Conservation (phyloP, 768 basidiomycete species). For the Neoboletus subvelutipes region DNA sequence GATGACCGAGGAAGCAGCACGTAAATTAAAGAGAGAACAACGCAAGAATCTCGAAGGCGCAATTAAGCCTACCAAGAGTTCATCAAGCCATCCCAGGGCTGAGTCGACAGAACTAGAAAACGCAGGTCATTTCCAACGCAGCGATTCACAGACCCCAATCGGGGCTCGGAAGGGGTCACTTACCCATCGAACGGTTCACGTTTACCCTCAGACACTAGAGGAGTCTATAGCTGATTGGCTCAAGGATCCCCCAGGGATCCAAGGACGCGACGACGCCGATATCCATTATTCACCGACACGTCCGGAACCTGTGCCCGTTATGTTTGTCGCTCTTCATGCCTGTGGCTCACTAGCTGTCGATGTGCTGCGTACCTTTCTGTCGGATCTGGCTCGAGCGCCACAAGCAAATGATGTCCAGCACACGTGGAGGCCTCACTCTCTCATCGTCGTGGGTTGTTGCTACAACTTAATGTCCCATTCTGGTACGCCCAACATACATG, state of each 20-base stretch:
- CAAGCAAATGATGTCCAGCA: not conserved
- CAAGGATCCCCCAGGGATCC: slow-evolving; percentile 10
- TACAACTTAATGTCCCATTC: slow-evolving; percentile 65
- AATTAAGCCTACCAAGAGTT: not conserved
- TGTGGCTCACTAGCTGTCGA: slow-evolving; percentile 74
- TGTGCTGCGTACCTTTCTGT: slow-evolving; percentile 55
- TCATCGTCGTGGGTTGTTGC: slow-evolving; percentile 74
- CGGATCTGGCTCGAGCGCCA: slow-evolving; percentile 19
- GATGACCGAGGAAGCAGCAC: slow-evolving; percentile 29
- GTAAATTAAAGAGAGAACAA: slow-evolving; percentile 15
- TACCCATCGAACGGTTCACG: slow-evolving; percentile 54
- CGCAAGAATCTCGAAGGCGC: slow-evolving; percentile 3
- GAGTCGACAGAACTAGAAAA: not conserved
- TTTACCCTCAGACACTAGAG: slow-evolving; percentile 49
- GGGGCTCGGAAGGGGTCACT: slow-evolving; percentile 37
- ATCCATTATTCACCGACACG: not conserved
- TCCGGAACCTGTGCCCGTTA: slow-evolving; percentile 40
- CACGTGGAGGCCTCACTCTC: slow-evolving; percentile 50
- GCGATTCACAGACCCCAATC: not conserved
- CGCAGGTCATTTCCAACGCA: not conserved
- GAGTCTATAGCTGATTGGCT: slow-evolving; percentile 55
- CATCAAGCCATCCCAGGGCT: not conserved
- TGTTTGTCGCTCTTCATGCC: slow-evolving; percentile 71
- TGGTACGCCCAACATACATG: slow-evolving; percentile 34
- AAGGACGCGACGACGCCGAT: not conserved